These are phyloP conservation scores for Globisporangium okanoganense DNA, from an alignment of 352 stramenopile genomes.

Conservation along the genomic window DNA sequence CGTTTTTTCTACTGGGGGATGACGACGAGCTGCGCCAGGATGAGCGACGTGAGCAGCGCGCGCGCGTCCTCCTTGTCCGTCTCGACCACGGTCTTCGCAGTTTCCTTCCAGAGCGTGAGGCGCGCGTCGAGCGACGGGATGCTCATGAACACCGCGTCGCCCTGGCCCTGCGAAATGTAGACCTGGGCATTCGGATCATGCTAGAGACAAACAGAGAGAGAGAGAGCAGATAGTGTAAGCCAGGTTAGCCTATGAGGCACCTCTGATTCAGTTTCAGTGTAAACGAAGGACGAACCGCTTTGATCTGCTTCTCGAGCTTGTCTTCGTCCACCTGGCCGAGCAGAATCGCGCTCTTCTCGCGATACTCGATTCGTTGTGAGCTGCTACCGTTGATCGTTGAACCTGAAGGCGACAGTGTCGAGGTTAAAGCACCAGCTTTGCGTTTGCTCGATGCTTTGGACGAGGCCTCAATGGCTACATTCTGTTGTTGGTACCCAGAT, in stretches of 20 bases:
- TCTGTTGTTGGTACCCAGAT: neutral
- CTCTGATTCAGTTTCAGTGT: neutral
- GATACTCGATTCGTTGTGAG: conserved; percentile 44
- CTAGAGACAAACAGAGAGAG: conserved; percentile 20
- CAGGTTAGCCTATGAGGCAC: neutral
- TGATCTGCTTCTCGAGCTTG: conserved; percentile 69
- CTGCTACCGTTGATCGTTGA: neutral
- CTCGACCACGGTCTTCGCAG: conserved; percentile 73
- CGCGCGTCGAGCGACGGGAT: conserved; percentile 72
- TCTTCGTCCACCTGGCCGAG: conserved; percentile 79
- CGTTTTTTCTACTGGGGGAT: conserved; percentile 7
- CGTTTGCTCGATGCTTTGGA: conserved; percentile 9
- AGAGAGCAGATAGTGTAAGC: neutral
- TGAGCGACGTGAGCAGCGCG: conserved; percentile 51
- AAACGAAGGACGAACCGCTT: conserved; percentile 34
- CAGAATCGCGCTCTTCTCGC: conserved; percentile 54
- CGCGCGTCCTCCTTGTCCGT: conserved; percentile 71
- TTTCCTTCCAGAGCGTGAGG: conserved; percentile 76
- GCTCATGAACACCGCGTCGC: conserved; percentile 76
- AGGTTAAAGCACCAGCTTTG: conserved; percentile 6
- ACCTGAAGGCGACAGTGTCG: conserved; percentile 1
- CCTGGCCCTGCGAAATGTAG: conserved; percentile 76
- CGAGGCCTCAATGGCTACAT: neutral
- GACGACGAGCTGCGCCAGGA: conserved; percentile 36
- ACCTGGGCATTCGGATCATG: conserved; percentile 64